Evolutionary conservation across 306 rosid genomes (phyloP), one percentile per base, ranked within the genome.

Genomic region (Parietaria judaica): DNA sequence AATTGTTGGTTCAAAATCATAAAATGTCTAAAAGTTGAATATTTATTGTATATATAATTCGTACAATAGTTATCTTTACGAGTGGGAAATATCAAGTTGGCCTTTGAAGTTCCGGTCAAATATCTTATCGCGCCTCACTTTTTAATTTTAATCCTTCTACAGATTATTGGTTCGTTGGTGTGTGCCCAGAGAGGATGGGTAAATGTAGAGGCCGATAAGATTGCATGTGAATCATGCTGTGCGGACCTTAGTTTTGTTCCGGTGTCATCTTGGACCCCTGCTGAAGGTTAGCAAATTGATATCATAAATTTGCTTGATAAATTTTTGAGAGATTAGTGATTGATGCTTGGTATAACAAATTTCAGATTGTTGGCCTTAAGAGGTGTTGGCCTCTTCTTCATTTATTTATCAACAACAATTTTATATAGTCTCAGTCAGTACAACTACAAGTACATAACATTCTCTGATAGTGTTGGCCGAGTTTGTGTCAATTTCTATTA

Each of bases 111-210:
- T 41, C 7, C 45, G 9, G 13, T 49, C 4, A 5, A 11, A 1
- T 49, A 0, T 4, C 4, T 10, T n/a, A 49, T 11, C 5, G 14
- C 6, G 4, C 2, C 53, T 72, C 57, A 59, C 23, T 51, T 34
- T 43, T 51, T 52, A 61, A 73, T 72, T 75, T 15, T 8, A 14
- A 16, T 7, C 23, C 45, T 75, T 65, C 47, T 81, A 66, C 86
- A 88, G 99, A 72, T 75, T 37, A 69, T 86, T 60, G 72, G 79
- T 82, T 76, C 97, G 10, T 71, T 84, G 82, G 80, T 91, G 69
- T 94, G 99, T 81, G 94, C 97, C 66, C 94, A 80, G 70, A 88
- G 80, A 78, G 99, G 99, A 72, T 94, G 99, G 99, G 72, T 81
- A 56, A 81, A 82, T 76, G 75, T 84, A n/a, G 90, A 87, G 63